Base-by-base conservation (phyloP, 768 basidiomycete species). In the Mycena indigotica region DNA sequence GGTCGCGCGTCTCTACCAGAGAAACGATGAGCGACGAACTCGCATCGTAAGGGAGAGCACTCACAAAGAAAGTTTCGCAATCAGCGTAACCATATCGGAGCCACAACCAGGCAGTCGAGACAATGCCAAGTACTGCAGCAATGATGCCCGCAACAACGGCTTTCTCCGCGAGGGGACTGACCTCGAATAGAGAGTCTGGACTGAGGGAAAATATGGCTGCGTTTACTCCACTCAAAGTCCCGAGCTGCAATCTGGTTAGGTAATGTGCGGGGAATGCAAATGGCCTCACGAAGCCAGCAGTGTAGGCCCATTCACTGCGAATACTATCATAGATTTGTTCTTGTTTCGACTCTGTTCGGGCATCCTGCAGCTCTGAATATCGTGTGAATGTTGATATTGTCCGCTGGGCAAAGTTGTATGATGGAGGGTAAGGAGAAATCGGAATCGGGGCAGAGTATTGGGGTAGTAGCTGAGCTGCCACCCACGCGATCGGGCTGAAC, bases 181-280 rank as follows among this genome's bases (percentile, higher is more conserved):
- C 73, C 0, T 58, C 60, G 69, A 89, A 86, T 1, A 84, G 60
- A 1, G 82, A 74, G 51, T 72, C 82, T 0, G 80, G 74, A 0
- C 81, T 77, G 57, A 89, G 84, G 1, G 87, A 81, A 40, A 90
- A 88, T 1, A 90, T 81, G 2, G 83, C 83, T 0, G 84, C 83
- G 66, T 79, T 71, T 2, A 82, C 76, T 3, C 82, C 84, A 28
- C 86, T 78, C 16, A 88, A 65, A 1, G 84, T 85, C 8, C 85
- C 78, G 2, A 89, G 77, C 84, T 87, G 54, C 5, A 23, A 3
- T 24, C 52, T 6, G 52, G 35, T 16, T 39, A 25, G n/a, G 51
- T 44, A 32, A 3, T 51, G 51, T 2, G 32, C 15, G 24, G 50
- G 24, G 4, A 41, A 40, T 50, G 23, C 12, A 25, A n/a, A 21